Conservation (phyloP, 2,329 filamentous ascomycete species). For the Ascochyta viciae-villosae region DNA sequence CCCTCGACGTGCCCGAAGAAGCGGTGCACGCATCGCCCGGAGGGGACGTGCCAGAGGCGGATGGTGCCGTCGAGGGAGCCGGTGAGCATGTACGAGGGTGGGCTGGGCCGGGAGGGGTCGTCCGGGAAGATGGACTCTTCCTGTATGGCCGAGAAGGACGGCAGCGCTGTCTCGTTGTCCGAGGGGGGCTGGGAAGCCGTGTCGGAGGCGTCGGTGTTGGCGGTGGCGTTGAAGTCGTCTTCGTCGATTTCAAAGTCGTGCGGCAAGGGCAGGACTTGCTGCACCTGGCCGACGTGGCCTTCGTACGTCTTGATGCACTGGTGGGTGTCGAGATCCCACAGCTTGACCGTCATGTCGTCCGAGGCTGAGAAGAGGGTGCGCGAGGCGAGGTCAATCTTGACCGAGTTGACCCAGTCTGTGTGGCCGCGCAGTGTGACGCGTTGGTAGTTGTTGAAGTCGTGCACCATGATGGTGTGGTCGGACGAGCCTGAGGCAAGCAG, state of each 20-base stretch:
- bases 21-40: slow-evolving; percentile 82
- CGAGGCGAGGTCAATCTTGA: slow-evolving; percentile 81
- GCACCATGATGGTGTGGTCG: slow-evolving; percentile 89
- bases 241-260: slow-evolving; percentile 90
- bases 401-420: slow-evolving; percentile 95
- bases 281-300: slow-evolving; percentile 93
- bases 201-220: slow-evolving; percentile 60
- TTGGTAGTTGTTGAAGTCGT: slow-evolving; percentile 86
- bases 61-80: slow-evolving; percentile 91
- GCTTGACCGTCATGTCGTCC: slow-evolving; percentile 87
- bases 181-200: slow-evolving; percentile 44
- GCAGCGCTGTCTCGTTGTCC: slow-evolving; percentile 20
- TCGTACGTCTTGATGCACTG: slow-evolving; percentile 78
- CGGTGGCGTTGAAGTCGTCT: slow-evolving; percentile 60
- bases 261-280: slow-evolving; percentile 85
- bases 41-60: slow-evolving; percentile 87
- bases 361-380: slow-evolving; percentile 91
- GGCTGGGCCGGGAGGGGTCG: slow-evolving; percentile 70
- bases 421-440: slow-evolving; percentile 84
- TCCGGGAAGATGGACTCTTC: slow-evolving; percentile 62
- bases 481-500: slow-evolving; percentile 88
- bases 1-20: slow-evolving; percentile 98
- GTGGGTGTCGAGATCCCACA: slow-evolving; percentile 91
- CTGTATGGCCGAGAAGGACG: slow-evolving; percentile 17
- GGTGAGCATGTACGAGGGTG: slow-evolving; percentile 90